phyloP scores from a whole-genome alignment of 352 stramenopile genomes.

The Pythium brassicae region DNA sequence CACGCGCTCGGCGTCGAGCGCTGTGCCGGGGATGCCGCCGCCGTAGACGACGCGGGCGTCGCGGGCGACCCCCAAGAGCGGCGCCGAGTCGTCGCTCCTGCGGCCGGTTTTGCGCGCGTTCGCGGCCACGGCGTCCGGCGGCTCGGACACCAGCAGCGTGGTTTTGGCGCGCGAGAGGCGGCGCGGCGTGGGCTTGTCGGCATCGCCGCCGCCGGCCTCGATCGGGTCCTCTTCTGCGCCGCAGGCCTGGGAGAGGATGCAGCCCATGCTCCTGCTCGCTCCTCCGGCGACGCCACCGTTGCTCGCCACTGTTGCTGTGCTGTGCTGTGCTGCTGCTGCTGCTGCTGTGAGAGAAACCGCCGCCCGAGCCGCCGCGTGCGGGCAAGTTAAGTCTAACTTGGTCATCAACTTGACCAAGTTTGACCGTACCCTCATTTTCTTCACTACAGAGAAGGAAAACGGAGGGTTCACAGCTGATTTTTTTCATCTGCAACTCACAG shows the following conservation, averaged over 20 bases:
- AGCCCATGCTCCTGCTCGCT: slow-evolving; percentile 12
- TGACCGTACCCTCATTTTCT: background rate
- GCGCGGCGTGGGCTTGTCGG: slow-evolving; percentile 12
- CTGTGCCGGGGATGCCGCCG: slow-evolving; percentile 63
- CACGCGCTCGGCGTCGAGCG: slow-evolving; percentile 48
- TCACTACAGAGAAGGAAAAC: too few species aligned
- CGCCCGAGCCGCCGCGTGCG: background rate
- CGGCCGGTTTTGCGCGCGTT: slow-evolving; percentile 3
- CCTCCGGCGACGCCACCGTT: background rate
- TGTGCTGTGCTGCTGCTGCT: too few species aligned
- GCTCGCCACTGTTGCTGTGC: too few species aligned
- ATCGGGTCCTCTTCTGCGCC: slow-evolving; percentile 10
- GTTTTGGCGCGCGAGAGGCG: slow-evolving; percentile 36
- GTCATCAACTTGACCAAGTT: background rate
- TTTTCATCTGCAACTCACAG: too few species aligned
- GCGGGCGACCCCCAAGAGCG: slow-evolving; percentile 19
- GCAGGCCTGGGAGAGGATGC: slow-evolving; percentile 20
- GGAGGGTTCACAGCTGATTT: too few species aligned
- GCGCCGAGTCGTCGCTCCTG: slow-evolving; percentile 7
- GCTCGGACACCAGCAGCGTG: slow-evolving; percentile 28
- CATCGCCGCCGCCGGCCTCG: slow-evolving; percentile 9
- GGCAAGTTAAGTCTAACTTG: too few species aligned
- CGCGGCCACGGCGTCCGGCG: slow-evolving; percentile 6
- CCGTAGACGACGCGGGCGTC: slow-evolving; percentile 29
- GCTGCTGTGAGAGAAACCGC: background rate